phyloP scores from a whole-genome alignment of 2,329 filamentous ascomycete genomes.

The Fusarium brachygibbosum region DNA sequence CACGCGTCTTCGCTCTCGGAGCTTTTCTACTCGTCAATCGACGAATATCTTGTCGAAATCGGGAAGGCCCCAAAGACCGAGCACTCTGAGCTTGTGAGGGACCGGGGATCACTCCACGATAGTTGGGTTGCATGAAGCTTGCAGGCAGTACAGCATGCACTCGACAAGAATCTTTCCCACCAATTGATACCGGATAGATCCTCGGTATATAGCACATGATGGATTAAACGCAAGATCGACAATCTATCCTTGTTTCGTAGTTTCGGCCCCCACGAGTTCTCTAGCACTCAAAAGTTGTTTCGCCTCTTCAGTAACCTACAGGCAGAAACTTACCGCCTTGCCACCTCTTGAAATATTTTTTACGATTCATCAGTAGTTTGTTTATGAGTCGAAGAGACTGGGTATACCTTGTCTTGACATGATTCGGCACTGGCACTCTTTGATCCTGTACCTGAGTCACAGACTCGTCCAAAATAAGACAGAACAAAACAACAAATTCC shows the following conservation, averaged over 20 bases:
- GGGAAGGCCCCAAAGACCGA: neutral
- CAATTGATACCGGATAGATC: conserved; percentile 3
- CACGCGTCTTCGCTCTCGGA: conserved; percentile 2
- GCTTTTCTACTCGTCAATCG: conserved; percentile 12
- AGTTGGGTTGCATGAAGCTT: conserved; percentile 6
- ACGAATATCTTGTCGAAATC: conserved; percentile 7
- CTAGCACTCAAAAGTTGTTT: neutral
- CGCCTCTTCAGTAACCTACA: neutral
- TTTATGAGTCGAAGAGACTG: neutral
- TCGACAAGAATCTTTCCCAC: conserved; percentile 15
- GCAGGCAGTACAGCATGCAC: conserved; percentile 1
- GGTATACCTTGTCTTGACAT: conserved; percentile 1
- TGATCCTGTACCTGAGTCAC: neutral
- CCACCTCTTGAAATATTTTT: conserved; percentile 5
- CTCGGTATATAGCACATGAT: conserved; percentile 2
- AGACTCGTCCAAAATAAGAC: neutral
- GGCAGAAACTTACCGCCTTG: neutral
- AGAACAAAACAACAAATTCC: neutral
- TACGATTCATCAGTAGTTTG: neutral
- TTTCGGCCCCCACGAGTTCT: conserved; percentile 21
- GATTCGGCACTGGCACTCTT: neutral
- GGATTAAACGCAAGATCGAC: conserved; percentile 14
- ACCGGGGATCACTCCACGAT: neutral
- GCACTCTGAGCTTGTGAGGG: neutral
- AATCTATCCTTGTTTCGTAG: conserved; percentile 1